A percentile compares a stretch with the other conserved stretches of the same genome.
Evolutionary conservation across 768 basidiomycete species (phyloP).

Genomic region (Leccinum uliginosum): DNA sequence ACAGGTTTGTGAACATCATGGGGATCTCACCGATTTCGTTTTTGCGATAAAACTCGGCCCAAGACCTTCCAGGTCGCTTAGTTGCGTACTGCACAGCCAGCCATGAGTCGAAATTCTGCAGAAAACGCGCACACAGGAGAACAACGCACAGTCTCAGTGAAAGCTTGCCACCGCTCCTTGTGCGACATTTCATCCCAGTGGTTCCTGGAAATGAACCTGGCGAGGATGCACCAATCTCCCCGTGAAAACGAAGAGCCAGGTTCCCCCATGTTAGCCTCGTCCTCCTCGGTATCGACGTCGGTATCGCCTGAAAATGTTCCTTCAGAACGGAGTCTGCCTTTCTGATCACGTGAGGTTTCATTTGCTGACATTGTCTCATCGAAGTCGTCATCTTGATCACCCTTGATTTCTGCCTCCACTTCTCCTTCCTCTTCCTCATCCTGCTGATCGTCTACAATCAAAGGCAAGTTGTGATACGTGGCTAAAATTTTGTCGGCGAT

Average conservation of each 20-base stretch:
- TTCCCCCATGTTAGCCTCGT: conserved; percentile 46
- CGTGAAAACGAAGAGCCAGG: conserved; percentile 46
- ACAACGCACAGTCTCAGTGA: conserved; percentile 44
- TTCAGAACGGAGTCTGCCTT: conserved; percentile 20
- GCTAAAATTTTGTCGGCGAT: conserved; percentile 60
- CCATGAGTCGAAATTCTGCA: conserved; percentile 1
- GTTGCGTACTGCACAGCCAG: conserved; percentile 42
- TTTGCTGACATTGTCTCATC: conserved; percentile 17
- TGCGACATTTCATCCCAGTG: conserved; percentile 39
- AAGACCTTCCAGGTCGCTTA: conserved; percentile 48
- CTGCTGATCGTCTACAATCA: conserved; percentile 35
- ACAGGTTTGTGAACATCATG: not conserved
- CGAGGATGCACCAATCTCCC: conserved; percentile 61
- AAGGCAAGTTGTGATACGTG: conserved; percentile 27
- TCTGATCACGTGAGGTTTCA: conserved; percentile 13
- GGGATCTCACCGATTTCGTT: conserved; percentile 44
- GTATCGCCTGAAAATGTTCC: conserved; percentile 15
- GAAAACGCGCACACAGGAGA: not conserved
- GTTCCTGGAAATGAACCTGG: conserved; percentile 52
- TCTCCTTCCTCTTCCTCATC: conserved; percentile 31
- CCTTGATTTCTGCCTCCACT: conserved; percentile 23
- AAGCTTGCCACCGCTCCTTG: conserved; percentile 54
- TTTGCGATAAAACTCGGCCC: conserved; percentile 57
- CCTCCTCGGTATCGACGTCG: conserved; percentile 25
- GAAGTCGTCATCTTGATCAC: conserved; percentile 17